A percentile compares a stretch with the other conserved stretches of the same genome.
Evolutionary conservation across 306 rosid genomes (phyloP).

Genomic region (Glycine soja): DNA sequence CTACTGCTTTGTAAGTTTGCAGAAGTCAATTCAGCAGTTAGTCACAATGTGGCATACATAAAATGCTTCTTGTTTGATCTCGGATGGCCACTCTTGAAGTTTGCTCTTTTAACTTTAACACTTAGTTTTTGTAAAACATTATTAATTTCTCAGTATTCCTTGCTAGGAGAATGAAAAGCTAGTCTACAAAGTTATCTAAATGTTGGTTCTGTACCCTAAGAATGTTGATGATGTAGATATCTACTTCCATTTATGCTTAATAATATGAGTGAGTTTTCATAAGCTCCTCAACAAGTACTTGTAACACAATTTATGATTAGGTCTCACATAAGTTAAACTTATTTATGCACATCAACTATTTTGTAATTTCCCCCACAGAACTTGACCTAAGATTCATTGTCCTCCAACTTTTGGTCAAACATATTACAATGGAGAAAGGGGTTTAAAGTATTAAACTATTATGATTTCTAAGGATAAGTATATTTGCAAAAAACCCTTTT

Average conservation of each 20-base stretch:
- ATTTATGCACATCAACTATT: neutral
- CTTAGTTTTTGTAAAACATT: constrained; percentile 11
- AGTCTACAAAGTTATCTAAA: neutral
- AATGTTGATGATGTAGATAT: neutral
- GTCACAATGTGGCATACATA: neutral
- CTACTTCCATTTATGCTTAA: constrained; percentile 33
- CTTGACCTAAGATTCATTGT: neutral
- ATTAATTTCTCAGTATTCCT: constrained; percentile 4
- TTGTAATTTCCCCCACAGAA: neutral
- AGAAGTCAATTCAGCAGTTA: constrained; percentile 26
- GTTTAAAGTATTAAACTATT: neutral
- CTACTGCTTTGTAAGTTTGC: neutral
- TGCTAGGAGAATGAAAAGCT: constrained; percentile 42
- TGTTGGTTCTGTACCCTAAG: constrained; percentile 7
- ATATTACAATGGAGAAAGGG: too few relatives aligned
- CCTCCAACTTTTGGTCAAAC: too few relatives aligned
- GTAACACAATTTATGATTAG: neutral
- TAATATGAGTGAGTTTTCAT: constrained; percentile 4
- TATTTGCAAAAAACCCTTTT: neutral
- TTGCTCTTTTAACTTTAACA: constrained; percentile 1
- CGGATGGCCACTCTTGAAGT: neutral
- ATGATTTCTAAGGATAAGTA: neutral
- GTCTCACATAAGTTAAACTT: neutral
- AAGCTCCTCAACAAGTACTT: neutral
- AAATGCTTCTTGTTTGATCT: neutral